Evolutionary conservation across 768 basidiomycete genomes (phyloP).

Genomic region (Tulasnella sp.): DNA sequence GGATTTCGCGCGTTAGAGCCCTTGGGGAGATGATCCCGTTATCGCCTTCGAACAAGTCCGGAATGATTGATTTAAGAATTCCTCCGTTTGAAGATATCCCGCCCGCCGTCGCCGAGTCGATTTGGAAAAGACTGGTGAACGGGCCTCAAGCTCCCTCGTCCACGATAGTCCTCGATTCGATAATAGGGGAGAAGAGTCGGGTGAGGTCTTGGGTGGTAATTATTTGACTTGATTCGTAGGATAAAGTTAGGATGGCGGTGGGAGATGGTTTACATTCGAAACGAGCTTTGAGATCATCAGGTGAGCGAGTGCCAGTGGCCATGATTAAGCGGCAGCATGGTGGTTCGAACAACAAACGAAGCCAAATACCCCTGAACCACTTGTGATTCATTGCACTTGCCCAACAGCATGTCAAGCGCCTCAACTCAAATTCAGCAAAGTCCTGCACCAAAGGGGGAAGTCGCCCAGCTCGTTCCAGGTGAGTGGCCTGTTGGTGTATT

Average conservation of each 20-base stretch:
- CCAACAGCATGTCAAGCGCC: neutral
- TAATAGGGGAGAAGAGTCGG: constrained; percentile 48
- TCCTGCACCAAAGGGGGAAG: neutral
- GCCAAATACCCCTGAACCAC: neutral
- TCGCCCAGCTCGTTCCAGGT: neutral
- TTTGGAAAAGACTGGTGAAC: constrained; percentile 77
- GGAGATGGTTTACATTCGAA: constrained; percentile 50
- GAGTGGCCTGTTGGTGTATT: neutral
- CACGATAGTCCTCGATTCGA: constrained; percentile 49
- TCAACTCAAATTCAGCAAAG: neutral
- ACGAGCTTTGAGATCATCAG: constrained; percentile 65
- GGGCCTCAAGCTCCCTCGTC: constrained; percentile 55
- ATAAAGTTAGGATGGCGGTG: constrained; percentile 29
- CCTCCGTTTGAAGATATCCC: constrained; percentile 62
- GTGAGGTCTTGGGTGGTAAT: constrained; percentile 49
- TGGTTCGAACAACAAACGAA: neutral
- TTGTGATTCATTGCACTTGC: neutral
- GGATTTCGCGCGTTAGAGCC: constrained; percentile 62
- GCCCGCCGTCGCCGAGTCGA: constrained; percentile 67
- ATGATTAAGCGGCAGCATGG: neutral
- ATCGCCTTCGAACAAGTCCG: constrained; percentile 54
- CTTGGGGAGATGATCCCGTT: constrained; percentile 50
- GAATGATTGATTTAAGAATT: constrained; percentile 55
- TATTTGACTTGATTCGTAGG: constrained; percentile 31
- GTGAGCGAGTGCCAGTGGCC: constrained; percentile 47